Percentiles rank a stretch among this genome's conserved stretches.
phyloP scores from a whole-genome alignment of 1,284 basidiomycete species.

The Rhodotorula sp. region DNA sequence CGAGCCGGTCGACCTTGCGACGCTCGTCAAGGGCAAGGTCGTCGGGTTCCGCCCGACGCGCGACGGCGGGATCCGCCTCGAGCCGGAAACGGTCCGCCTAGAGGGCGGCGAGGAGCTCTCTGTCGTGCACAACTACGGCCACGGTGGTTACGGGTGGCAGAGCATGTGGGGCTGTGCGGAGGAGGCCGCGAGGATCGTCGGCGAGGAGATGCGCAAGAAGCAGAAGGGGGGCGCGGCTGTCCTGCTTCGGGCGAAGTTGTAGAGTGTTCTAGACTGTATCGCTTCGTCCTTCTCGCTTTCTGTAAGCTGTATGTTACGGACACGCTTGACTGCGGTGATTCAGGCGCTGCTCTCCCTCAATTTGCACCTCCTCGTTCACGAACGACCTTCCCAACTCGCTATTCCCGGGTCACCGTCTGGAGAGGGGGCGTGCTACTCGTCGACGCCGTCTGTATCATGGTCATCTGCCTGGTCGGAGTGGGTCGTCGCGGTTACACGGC shows the following conservation, averaged over 20 bases:
- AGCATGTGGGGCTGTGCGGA: conserved; percentile 52
- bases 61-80: conserved; percentile 46
- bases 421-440: too few species aligned
- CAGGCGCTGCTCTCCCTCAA: too few species aligned
- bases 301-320: neutral
- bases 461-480: too few species aligned
- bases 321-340: too few species aligned
- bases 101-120: conserved; percentile 5
- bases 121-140: conserved; percentile 52
- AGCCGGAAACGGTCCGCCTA: conserved; percentile 24
- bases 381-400: too few species aligned
- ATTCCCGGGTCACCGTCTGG: too few species aligned
- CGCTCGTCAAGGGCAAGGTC: conserved; percentile 41
- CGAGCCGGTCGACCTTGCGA: conserved; percentile 6
- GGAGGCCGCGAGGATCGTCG: conserved; percentile 50
- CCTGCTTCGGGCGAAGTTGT: neutral
- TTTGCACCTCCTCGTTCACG: too few species aligned
- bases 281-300: neutral
- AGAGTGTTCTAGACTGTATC: neutral
- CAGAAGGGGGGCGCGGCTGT: neutral
- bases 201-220: conserved; percentile 51
- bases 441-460: too few species aligned
- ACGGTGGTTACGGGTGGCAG: conserved; percentile 54
- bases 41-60: conserved; percentile 51
- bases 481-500: too few species aligned